A percentile compares a stretch with the other conserved stretches of the same genome.
These are phyloP conservation scores for Cercospora zeina DNA, from an alignment of 2,329 filamentous ascomycete species.

Conservation along the genomic window DNA sequence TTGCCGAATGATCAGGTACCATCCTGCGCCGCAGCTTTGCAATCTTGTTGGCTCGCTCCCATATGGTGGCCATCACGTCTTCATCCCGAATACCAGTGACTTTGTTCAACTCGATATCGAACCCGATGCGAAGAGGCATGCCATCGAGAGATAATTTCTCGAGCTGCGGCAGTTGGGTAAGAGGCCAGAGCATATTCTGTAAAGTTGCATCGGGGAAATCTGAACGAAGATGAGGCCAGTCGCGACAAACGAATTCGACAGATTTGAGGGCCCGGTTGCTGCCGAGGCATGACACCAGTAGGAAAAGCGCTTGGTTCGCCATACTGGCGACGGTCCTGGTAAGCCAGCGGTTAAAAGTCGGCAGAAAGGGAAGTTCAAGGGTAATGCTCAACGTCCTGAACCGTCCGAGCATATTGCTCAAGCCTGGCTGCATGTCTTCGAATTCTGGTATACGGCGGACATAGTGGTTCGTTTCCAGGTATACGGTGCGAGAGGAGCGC, in stretches of 20 bases:
- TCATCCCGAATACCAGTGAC: background rate
- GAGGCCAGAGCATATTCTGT: background rate
- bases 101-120: background rate
- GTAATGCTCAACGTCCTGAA: background rate
- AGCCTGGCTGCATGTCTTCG: background rate
- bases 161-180: background rate
- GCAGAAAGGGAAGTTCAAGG: background rate
- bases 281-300: background rate
- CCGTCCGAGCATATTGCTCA: background rate
- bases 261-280: background rate
- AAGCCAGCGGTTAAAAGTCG: too few species aligned
- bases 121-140: background rate
- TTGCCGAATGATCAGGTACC: background rate
- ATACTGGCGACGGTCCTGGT: too few species aligned
- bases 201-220: background rate
- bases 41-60: background rate
- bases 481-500: background rate
- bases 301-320: background rate
- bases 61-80: background rate
- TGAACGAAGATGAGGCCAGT: background rate
- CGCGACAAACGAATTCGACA: background rate
- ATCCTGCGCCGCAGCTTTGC: background rate
- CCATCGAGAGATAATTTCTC: background rate
- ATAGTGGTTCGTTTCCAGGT: background rate
- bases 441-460: background rate